Conservation (phyloP, 306 rosid genomes). For the Sicyos baderoa region DNA sequence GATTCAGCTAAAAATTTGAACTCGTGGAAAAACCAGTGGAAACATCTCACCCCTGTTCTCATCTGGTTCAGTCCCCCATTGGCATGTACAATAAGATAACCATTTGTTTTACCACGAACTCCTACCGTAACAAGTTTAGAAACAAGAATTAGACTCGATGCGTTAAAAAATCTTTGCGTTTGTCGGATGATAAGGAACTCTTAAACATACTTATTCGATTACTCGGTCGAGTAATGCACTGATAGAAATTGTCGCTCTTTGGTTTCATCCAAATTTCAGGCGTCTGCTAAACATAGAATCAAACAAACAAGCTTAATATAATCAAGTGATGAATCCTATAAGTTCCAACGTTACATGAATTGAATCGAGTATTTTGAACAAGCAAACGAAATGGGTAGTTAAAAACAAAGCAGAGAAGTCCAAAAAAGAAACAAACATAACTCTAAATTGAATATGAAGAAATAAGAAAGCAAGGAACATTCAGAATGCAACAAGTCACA, state of each 20-base stretch:
- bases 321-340: background rate
- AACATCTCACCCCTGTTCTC: constrained; percentile 83
- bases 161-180: background rate
- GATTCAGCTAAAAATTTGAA: background rate
- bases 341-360: background rate
- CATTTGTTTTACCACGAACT: constrained; percentile 48
- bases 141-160: constrained; percentile 2
- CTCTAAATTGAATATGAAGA: background rate
- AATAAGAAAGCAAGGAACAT: background rate
- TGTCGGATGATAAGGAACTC: background rate
- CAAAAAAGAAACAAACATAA: background rate
- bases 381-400: background rate
- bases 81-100: constrained; percentile 87
- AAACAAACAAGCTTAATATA: background rate
- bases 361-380: background rate
- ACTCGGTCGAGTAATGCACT: constrained; percentile 58
- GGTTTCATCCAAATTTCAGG: constrained; percentile 93
- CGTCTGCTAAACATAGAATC: constrained; percentile 30
- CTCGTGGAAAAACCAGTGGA: background rate
- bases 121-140: constrained; percentile 29
- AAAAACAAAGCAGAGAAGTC: background rate
- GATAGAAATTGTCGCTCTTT: constrained; percentile 44
- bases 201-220: constrained; percentile 51
- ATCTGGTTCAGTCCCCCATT: constrained; percentile 98
- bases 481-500: background rate